Evolutionary conservation across 805 yeast genomes (phyloP), one percentile per base, ranked within the genome.

Genomic region (Blastobotrys parvus): DNA sequence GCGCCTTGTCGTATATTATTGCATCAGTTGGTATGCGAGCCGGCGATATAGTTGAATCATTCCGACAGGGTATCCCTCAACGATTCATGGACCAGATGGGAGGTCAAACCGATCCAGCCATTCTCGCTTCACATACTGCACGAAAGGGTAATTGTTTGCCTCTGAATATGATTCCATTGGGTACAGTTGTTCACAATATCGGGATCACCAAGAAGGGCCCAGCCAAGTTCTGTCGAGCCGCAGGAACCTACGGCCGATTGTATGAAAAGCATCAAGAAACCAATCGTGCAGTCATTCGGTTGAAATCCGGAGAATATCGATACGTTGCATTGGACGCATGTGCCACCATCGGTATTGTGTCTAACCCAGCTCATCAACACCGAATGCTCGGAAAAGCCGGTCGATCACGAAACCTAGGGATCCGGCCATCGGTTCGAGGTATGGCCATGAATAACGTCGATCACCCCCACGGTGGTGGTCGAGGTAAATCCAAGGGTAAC

Each of bases 381-480:
- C 75, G 78, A 50, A 75, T 84, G 46, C 76, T 87, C 68, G 98
- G 98, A 73, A 92, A 92, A 64, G 98, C 98, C 19, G 98, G 98
- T 58, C 78, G 97, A 65, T 72, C 82, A 42, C 81, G 98, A 63
- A 82, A 88, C 72, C 70, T 83, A 60, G 98, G 97, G 50, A 80
- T 82, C 58, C 80, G 97, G 65, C 98, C 98, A 30, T 78, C 81
- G 41, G 97, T 89, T 32, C 82, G 98, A 71, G 98, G 98, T 76
- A 85, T 87, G 55, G 97, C 98, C 39, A 87, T 86, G 95, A 92
- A 92, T 68, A 92, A 92, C 51, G 78, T 80, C 61, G 97, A 92
- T 66, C 98, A 92, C 71, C 98, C 98, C 52, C 89, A 87, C 59
- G 98, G 98, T 73, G 98, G 98, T 81, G 98, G 98, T 69, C 81